Percentiles rank a stretch among this genome's conserved stretches.
These are phyloP conservation scores for Kuraishia cidri DNA, from an alignment of 805 yeast genomes.

Conservation along the genomic window DNA sequence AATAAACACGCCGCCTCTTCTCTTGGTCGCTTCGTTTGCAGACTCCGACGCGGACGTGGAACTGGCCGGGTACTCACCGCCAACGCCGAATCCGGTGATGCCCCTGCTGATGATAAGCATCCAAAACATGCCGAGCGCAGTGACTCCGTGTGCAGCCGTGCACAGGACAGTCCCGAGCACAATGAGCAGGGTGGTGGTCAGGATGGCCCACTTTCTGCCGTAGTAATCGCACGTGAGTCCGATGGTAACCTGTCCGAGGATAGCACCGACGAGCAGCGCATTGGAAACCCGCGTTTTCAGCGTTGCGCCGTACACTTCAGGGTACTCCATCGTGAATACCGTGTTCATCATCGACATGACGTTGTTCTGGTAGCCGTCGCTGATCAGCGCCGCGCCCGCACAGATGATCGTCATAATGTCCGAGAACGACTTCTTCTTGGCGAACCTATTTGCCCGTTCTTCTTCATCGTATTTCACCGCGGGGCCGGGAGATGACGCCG, in stretches of 20 bases:
- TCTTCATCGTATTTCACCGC: conserved; percentile 13
- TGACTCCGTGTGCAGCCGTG: conserved; percentile 59
- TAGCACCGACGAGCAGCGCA: conserved; percentile 60
- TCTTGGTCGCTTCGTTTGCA: conserved; percentile 53
- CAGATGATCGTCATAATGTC: conserved; percentile 43
- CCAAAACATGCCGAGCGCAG: conserved; percentile 61
- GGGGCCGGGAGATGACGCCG: too few relatives aligned
- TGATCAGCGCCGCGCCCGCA: conserved; percentile 67
- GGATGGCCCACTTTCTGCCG: conserved; percentile 66
- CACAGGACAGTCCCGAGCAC: conserved; percentile 59
- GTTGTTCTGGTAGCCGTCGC: conserved; percentile 73
- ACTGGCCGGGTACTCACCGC: conserved; percentile 69
- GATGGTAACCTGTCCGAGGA: conserved; percentile 58
- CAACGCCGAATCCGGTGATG: conserved; percentile 70
- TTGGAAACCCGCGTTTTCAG: conserved; percentile 63
- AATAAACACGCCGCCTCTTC: conserved; percentile 58
- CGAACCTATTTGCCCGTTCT: conserved; percentile 9
- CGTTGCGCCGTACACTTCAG: conserved; percentile 27
- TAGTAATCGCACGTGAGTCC: conserved; percentile 59
- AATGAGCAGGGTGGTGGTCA: conserved; percentile 50
- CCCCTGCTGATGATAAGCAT: conserved; percentile 71
- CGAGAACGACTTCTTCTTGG: conserved; percentile 18
- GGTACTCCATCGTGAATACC: conserved; percentile 40
- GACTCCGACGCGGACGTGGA: conserved; percentile 66
- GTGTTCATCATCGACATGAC: conserved; percentile 64